A percentile compares a stretch with the other conserved stretches of the same genome.
phyloP scores from a whole-genome alignment of 140 eudicot genomes.

The Bidens hawaiensis region DNA sequence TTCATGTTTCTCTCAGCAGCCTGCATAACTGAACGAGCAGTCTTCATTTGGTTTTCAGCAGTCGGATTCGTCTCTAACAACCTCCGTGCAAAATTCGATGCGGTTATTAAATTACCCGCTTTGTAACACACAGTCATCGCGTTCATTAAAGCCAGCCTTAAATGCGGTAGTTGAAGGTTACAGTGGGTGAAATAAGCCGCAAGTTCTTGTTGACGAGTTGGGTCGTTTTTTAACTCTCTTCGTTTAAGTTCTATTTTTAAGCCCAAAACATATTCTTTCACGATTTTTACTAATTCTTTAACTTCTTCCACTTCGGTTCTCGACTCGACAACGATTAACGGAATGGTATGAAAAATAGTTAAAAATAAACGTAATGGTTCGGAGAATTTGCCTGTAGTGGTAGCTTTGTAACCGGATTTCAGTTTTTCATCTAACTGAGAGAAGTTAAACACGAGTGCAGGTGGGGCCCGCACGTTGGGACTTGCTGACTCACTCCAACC shows the following conservation, averaged over 20 bases:
- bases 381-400: conserved; percentile 53
- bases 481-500: conserved; percentile 69
- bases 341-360: conserved; percentile 58
- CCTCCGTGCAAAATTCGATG: conserved; percentile 68
- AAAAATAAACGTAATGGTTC: conserved; percentile 58
- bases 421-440: conserved; percentile 65
- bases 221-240: conserved; percentile 52
- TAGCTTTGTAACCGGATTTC: conserved; percentile 60
- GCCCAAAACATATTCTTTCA: conserved; percentile 63
- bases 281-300: conserved; percentile 52
- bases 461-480: conserved; percentile 72
- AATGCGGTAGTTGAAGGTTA: conserved; percentile 65
- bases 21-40: conserved; percentile 67
- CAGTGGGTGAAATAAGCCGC: conserved; percentile 85
- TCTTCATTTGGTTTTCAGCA: conserved; percentile 54
- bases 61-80: conserved; percentile 70
- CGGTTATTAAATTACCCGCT: conserved; percentile 50
- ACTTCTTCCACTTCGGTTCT: conserved; percentile 73
- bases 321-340: conserved; percentile 62
- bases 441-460: conserved; percentile 56
- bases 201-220: conserved; percentile 62
- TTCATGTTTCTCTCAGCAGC: conserved; percentile 75
- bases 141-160: conserved; percentile 59
- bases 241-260: conserved; percentile 63
- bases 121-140: conserved; percentile 76